Evolutionary conservation across 116 monocot species (phyloP), one percentile per base, ranked within the genome.

Genomic region (Iris pallida): DNA sequence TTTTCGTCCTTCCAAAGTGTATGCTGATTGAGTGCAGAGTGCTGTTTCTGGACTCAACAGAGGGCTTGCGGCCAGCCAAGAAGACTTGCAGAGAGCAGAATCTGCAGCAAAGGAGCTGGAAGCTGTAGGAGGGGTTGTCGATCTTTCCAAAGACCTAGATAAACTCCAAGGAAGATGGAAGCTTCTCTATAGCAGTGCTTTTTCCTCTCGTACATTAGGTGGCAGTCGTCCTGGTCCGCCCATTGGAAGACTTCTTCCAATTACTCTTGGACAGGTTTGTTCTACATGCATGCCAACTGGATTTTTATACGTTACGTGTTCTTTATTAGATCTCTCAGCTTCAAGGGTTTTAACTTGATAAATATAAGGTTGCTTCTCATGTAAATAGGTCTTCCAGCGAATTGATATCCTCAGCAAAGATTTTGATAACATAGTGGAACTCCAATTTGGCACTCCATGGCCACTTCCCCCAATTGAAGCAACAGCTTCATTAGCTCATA

Each of bases 181-280:
- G 66, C 73, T 95, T 40, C 55, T 91, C n/a, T 95, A 91, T 53
- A 95, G 91, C 67, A 95, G 95, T 72, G 91, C 85, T 58, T 95
- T 91, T 80, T 95, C 95, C 18, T 95, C 95, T 40, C 75, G 86
- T 10, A 86, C 91, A 1, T 74, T 95, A 40, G 91, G 95, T 63
- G 95, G 95, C 4, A 95, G 91, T 72, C 86, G 91, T 18, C 91
- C 95, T 9, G 95, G 95, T 12, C 95, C 89, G 55, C 91, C 95
- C 8, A 84, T 59, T 2, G 89, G 95, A 63, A 81, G 91, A 55
- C 82, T 95, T 15, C 70, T 95, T 17, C 95, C 95, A 0, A 91
- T 95, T 54, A 95, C 88, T 30, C 88, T 91, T 53, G 89, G 95
- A 51, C 91, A 86, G 88, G 95, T 95, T 17, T 16, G 54, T 64